phyloP scores from a whole-genome alignment of 345 rosid species.

The Viola odorata region DNA sequence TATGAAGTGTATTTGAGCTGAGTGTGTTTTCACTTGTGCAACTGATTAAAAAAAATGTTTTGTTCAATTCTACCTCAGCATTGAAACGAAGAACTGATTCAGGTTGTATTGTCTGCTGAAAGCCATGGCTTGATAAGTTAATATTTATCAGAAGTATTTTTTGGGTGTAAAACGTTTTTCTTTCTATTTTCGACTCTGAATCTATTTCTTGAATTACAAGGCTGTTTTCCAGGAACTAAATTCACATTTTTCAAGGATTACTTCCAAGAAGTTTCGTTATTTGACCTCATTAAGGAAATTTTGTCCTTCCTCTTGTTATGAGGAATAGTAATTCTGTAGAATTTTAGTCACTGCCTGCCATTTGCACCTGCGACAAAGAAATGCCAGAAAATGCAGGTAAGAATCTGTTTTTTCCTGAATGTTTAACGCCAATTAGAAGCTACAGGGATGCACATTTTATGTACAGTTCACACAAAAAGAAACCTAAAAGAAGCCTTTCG shows the following conservation, averaged over 20 bases:
- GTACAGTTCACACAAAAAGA: not conserved
- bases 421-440: not conserved
- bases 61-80: not conserved
- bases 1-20: constrained; percentile 12
- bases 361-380: too few relatives aligned
- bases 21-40: not conserved
- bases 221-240: too few relatives aligned
- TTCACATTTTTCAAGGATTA: too few relatives aligned
- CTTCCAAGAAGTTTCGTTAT: too few relatives aligned
- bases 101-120: constrained; percentile 1
- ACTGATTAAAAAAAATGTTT: too few relatives aligned
- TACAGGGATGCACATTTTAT: not conserved
- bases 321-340: too few relatives aligned
- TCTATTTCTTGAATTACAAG: not conserved
- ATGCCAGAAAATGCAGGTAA: too few relatives aligned
- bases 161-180: not conserved
- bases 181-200: not conserved
- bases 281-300: too few relatives aligned
- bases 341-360: too few relatives aligned
- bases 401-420: too few relatives aligned
- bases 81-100: constrained; percentile 8
- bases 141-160: not conserved
- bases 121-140: constrained; percentile 4
- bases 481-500: not conserved
- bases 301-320: too few relatives aligned